Evolutionary conservation across 768 basidiomycete species (phyloP), one percentile per base, ranked within the genome.

Genomic region (Termitomyces eurrhizus): DNA sequence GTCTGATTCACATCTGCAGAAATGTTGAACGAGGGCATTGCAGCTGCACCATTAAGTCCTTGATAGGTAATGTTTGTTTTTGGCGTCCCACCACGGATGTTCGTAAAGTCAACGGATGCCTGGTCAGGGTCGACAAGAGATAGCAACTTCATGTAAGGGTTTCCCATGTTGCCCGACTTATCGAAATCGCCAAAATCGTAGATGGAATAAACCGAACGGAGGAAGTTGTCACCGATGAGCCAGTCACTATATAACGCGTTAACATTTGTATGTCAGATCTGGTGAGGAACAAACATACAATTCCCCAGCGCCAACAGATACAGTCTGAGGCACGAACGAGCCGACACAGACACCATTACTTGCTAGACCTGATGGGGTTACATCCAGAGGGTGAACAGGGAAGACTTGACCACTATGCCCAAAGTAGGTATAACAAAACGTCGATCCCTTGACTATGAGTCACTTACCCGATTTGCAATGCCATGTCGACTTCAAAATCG

Each of bases 171-270:
- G 41, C 85, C 86, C 5, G 79, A 75, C 13, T 78, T 70, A 67
- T 86, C 82, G 65, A 84, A 92, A 73, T 93, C 89, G 26, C 92
- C 92, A 68, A 89, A 94, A 72, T 93, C 89, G 70, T 92, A 94
- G 58, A 94, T 74, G 8, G 89, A 82, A 72, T 93, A 93, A 42
- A 93, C 75, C 16, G 90, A 89, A 60, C 92, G 90, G 61, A 94
- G 80, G 69, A 92, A 81, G 67, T 90, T 93, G 72, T 90, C 92
- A 24, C 92, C 92, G 56, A 93, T 69, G 49, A 94, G 78, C 86
- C 90, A 89, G 70, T 94, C 92, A 68, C 90, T 92, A 61, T 21
- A 64, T 57, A 24, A 54, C n/a, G 2, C 13, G 60, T 45, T 42
- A 57, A 52, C 18, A 6, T 56, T n/a, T 13, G 26, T 41, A 29